A percentile compares a stretch with the other conserved stretches of the same genome.
These are phyloP conservation scores for Penicillium arizonense DNA, from an alignment of 495 filamentous ascomycete genomes.

Conservation along the genomic window DNA sequence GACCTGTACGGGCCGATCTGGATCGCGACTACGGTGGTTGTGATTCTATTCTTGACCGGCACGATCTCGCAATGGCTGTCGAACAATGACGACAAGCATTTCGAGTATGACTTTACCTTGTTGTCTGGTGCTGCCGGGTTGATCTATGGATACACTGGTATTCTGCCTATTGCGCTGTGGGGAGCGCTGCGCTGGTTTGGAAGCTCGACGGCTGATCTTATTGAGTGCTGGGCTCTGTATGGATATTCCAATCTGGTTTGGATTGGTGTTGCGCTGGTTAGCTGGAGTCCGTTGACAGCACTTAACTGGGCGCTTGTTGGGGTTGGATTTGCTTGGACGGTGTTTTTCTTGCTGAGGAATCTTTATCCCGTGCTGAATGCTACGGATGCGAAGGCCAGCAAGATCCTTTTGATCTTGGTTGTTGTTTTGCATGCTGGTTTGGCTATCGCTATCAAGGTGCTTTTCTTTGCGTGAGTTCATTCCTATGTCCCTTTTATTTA, in stretches of 20 bases:
- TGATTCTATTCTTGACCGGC: constrained; percentile 92
- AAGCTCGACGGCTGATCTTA: constrained; percentile 70
- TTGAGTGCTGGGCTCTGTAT: constrained; percentile 93
- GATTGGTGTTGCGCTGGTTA: constrained; percentile 91
- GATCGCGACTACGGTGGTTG: constrained; percentile 96
- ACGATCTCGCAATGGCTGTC: constrained; percentile 90
- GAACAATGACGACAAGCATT: constrained; percentile 55
- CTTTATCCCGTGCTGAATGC: constrained; percentile 90
- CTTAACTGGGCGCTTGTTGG: constrained; percentile 94
- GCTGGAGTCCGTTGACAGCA: constrained; percentile 77
- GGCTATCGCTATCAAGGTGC: constrained; percentile 87
- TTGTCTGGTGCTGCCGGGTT: constrained; percentile 81
- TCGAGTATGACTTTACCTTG: constrained; percentile 85
- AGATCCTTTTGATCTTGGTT: constrained; percentile 80
- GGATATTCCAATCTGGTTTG: constrained; percentile 95
- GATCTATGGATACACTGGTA: constrained; percentile 88
- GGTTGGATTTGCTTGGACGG: constrained; percentile 83
- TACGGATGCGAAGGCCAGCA: constrained; percentile 88
- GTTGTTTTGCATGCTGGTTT: constrained; percentile 82
- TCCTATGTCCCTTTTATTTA: neutral
- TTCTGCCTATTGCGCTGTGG: constrained; percentile 84
- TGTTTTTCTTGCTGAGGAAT: constrained; percentile 86
- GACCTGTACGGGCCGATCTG: constrained; percentile 96
- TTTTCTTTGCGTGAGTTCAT: constrained; percentile 79
- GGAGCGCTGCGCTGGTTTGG: constrained; percentile 92